Conservation (phyloP, 2,329 filamentous ascomycete genomes). For the Pseudogymnoascus sp. region DNA sequence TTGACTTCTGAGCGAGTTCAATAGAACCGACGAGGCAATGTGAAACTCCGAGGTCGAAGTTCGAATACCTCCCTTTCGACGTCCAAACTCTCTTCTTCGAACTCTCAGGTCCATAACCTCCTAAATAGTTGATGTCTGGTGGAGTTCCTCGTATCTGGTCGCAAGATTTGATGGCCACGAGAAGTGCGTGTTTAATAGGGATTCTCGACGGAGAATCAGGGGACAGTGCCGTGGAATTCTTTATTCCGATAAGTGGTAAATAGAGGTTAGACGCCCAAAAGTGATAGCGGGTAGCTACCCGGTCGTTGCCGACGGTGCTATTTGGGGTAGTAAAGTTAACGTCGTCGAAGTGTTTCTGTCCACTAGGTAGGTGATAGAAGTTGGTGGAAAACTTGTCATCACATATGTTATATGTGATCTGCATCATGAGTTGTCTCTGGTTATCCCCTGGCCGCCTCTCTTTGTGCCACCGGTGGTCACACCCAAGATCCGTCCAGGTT, state of each 20-base stretch:
- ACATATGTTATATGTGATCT: constrained; percentile 5
- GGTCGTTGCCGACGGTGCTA: neutral
- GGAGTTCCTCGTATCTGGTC: constrained; percentile 5
- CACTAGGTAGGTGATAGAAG: constrained; percentile 6
- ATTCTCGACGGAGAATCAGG: neutral
- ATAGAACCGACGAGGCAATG: neutral
- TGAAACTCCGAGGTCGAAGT: constrained; percentile 3
- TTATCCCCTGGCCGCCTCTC: neutral
- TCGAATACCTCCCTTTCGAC: constrained; percentile 1
- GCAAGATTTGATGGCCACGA: constrained; percentile 4
- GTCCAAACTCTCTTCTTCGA: neutral
- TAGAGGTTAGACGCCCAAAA: constrained; percentile 5
- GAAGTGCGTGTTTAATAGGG: neutral
- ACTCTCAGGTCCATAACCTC: neutral
- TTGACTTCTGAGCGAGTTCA: neutral
- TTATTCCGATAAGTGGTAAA: neutral
- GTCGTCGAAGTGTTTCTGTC: constrained; percentile 5
- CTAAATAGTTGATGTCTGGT: neutral
- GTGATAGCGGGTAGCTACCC: neutral
- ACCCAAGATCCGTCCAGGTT: neutral
- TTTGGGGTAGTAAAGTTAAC: constrained; percentile 1
- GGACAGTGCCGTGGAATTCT: neutral
- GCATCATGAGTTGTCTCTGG: neutral
- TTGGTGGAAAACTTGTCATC: constrained; percentile 3
- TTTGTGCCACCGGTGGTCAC: constrained; percentile 5